A percentile compares a stretch with the other conserved stretches of the same genome.
Conservation (phyloP, 768 basidiomycete species). For the Kwoniella bestiolae region DNA sequence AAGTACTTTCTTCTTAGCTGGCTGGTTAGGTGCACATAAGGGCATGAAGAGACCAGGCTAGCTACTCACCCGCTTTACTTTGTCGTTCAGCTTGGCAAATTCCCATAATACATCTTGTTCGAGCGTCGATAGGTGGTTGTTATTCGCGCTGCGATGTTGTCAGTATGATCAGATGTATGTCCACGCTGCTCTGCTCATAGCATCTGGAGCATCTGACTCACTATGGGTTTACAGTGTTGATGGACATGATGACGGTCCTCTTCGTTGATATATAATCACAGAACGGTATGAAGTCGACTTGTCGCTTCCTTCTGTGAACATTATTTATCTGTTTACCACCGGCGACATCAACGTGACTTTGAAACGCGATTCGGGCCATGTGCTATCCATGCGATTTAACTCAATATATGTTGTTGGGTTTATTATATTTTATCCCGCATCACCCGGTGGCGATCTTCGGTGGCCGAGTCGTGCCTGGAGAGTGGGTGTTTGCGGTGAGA, state of each 20-base stretch:
- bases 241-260: conserved; percentile 18
- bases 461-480: not conserved
- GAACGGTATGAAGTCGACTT: not conserved
- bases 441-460: not conserved
- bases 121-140: conserved; percentile 68
- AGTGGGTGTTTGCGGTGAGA: not conserved
- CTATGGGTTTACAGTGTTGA: conserved; percentile 35
- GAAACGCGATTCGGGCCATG: not conserved
- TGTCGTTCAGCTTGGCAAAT: conserved; percentile 82
- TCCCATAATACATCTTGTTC: conserved; percentile 89
- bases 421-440: not conserved
- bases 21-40: too few species aligned
- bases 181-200: too few species aligned
- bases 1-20: too few species aligned
- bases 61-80: conserved; percentile 71
- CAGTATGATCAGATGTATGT: not conserved
- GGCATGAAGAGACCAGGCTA: too few species aligned
- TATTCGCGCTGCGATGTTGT: conserved; percentile 60
- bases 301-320: not conserved
- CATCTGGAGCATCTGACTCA: conserved; percentile 7
- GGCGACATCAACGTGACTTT: not conserved
- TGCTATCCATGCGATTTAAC: not conserved
- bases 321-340: not conserved
- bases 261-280: not conserved
- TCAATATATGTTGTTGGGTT: not conserved